Evolutionary conservation across 495 filamentous ascomycete species (phyloP), one percentile per base, ranked within the genome.

Genomic region (Aspergillus campestris): DNA sequence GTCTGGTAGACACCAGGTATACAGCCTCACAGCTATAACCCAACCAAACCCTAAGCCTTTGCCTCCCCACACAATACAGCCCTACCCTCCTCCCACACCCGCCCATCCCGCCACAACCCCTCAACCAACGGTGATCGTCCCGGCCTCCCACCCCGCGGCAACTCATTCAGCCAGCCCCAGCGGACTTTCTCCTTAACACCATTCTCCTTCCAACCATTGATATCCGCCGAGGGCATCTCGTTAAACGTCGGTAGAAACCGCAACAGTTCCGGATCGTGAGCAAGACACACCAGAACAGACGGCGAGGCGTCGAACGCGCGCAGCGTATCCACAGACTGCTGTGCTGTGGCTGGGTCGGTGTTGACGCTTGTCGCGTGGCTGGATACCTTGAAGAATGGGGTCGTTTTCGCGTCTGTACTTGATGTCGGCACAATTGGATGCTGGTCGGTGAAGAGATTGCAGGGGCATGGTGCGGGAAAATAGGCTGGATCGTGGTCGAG

Each of bases 171-270:
- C 37, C 51, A 59, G 11, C 53, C 53, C 56, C 56, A 59, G 24
- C 52, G 47, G 4, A 53, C 38, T 35, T 50, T 49, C 35, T 49
- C 38, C 6, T 43, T 50, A 71, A 72, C 79, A 5, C 62, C 73
- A 43, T 77, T 71, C 38, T 60, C 40, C 43, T 62, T 56, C 57
- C 73, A 82, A 2, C 58, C 62, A 50, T 80, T 75, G 9, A 70
- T 60, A 9, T 50, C 64, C 37, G 59, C 55, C 7, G 45, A 48
- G 3, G 77, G 77, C 0, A 69, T 60, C 18, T 69, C 62, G 14
- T 66, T 37, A 38, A 81, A 13, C 24, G 62, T 59, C 5, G 45
- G 45, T 2, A 47, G 18, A 31, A 40, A 24, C 10, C 13, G 37
- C 33, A 40, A 14, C 11, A 47, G 9, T 8, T 47, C 45, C 24